These are phyloP conservation scores for Inonotus hispidus DNA, from an alignment of 1,284 basidiomycete genomes.

Conservation along the genomic window DNA sequence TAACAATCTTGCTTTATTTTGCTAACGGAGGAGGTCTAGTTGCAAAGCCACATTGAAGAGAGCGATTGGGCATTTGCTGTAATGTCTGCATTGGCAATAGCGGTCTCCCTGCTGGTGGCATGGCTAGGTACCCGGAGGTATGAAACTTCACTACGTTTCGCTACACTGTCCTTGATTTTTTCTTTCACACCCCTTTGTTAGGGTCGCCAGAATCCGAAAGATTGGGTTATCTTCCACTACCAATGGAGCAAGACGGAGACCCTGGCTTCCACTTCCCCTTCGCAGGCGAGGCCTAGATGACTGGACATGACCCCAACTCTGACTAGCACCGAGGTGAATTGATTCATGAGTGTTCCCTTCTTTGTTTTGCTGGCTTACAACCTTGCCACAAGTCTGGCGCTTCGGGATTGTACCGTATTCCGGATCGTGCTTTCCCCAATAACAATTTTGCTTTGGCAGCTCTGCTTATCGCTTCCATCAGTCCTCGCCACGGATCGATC, in stretches of 20 bases:
- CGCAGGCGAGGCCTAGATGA: constrained; percentile 36
- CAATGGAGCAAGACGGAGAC: constrained; percentile 26
- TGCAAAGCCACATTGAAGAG: constrained; percentile 65
- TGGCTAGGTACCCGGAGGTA: constrained; percentile 60
- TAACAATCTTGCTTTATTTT: constrained; percentile 12
- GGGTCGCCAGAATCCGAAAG: constrained; percentile 40
- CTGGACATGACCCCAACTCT: constrained; percentile 13
- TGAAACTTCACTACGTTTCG: constrained; percentile 8
- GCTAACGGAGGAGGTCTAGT: constrained; percentile 33
- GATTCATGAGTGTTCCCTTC: constrained; percentile 4
- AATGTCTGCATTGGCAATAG: constrained; percentile 52
- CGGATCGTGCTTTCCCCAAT: background rate
- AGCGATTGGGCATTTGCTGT: constrained; percentile 61
- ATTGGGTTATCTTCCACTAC: constrained; percentile 45
- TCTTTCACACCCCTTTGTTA: constrained; percentile 22
- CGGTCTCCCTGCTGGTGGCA: constrained; percentile 50
- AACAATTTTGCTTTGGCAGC: background rate
- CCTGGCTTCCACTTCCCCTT: constrained; percentile 55
- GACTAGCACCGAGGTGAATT: constrained; percentile 2
- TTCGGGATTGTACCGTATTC: background rate
- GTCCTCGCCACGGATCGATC: background rate
- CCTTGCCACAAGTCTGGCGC: background rate
- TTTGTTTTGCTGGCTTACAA: background rate
- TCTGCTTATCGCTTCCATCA: background rate
- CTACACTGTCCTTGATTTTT: background rate